Conservation (phyloP, 2,329 filamentous ascomycete species). For the Capronia coronata region DNA sequence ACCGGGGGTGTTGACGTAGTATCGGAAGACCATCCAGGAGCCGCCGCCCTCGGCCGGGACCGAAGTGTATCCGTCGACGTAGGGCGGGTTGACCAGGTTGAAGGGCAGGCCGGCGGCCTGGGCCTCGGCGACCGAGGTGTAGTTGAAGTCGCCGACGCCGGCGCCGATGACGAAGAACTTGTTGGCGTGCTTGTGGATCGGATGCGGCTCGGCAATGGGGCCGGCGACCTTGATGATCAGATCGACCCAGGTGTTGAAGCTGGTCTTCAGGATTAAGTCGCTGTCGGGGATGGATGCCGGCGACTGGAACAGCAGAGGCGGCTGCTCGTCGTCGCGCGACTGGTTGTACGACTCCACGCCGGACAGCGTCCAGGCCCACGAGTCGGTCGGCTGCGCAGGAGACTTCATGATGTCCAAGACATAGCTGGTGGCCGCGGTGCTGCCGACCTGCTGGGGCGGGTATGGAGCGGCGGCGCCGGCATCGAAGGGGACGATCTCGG, state of each 20-base stretch:
- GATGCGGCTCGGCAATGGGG: conserved; percentile 50
- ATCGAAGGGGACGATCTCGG: conserved; percentile 42
- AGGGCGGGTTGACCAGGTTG: conserved; percentile 52
- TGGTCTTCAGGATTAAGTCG: conserved; percentile 47
- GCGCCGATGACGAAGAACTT: conserved; percentile 54
- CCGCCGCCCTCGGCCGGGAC: conserved; percentile 30
- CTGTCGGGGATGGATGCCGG: conserved; percentile 35
- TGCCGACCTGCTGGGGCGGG: conserved; percentile 42
- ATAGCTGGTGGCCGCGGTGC: conserved; percentile 43
- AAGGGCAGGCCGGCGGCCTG: conserved; percentile 44
- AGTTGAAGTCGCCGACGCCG: conserved; percentile 48
- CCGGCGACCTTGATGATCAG: conserved; percentile 45
- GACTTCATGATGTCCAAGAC: conserved; percentile 32
- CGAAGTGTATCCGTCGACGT: conserved; percentile 46
- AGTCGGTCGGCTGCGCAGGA: conserved; percentile 32
- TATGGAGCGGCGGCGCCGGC: conserved; percentile 43
- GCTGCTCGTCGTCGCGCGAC: conserved; percentile 33
- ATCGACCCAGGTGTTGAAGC: conserved; percentile 50
- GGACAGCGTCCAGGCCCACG: conserved; percentile 52
- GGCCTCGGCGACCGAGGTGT: conserved; percentile 46
- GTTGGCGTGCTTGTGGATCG: conserved; percentile 59
- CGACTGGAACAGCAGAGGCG: conserved; percentile 44
- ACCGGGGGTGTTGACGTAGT: conserved; percentile 49
- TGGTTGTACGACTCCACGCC: conserved; percentile 38
- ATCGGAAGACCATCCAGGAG: conserved; percentile 49